These are phyloP conservation scores for Orbilia javanica DNA, from an alignment of 2,329 filamentous ascomycete genomes.

Conservation along the genomic window DNA sequence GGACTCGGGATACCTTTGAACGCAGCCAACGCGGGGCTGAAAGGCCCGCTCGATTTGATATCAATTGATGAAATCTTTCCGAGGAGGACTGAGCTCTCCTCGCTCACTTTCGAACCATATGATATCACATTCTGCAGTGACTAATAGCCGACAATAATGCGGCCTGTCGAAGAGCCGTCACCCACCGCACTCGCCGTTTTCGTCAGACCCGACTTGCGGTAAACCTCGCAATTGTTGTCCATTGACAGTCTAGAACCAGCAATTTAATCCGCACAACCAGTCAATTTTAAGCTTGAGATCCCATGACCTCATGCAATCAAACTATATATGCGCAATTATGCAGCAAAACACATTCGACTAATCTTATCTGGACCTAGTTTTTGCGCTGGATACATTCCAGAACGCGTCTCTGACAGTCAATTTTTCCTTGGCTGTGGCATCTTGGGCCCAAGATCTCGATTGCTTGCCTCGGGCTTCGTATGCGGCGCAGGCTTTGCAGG, in stretches of 20 bases:
- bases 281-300: slow-evolving; percentile 9
- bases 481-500: not conserved
- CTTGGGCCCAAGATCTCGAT: not conserved
- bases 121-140: slow-evolving; percentile 14
- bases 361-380: slow-evolving; percentile 15
- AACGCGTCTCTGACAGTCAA: not conserved
- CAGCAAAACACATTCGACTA: not conserved
- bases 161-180: not conserved
- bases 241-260: slow-evolving; percentile 2
- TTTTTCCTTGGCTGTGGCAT: not conserved
- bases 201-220: not conserved
- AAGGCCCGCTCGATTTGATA: not conserved
- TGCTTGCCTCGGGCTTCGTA: not conserved
- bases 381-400: slow-evolving; percentile 6
- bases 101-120: not conserved
- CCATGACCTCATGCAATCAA: slow-evolving; percentile 20
- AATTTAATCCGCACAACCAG: slow-evolving; percentile 12
- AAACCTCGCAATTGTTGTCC: not conserved
- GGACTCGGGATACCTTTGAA: not conserved
- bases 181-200: not conserved
- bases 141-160: slow-evolving; percentile 11
- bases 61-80: not conserved
- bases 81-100: not conserved
- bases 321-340: slow-evolving; percentile 21
- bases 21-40: not conserved